Base-by-base conservation (phyloP, 257 asterid species). In the Solanum lycopersicoides region DNA sequence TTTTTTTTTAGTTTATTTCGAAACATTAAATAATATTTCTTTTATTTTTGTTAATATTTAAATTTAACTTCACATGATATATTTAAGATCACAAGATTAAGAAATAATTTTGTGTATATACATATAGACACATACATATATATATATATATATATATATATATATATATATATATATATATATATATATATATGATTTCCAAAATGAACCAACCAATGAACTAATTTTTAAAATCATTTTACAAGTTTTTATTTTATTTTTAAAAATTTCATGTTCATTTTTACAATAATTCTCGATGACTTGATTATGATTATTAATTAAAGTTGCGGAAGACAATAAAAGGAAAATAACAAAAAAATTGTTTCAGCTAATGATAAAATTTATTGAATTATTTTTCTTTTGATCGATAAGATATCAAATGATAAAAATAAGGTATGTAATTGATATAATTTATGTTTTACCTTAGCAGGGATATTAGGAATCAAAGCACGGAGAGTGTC, bases 391-490 rank as follows among this genome's bases (percentile, higher is more conserved):
- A 18, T 7, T 56, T 56, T 9, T 4, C 11, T 56, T 56, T 63
- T 39, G 39, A 25, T 39, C 1, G 12, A n/a, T 15, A 37, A 7
- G 3, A 45, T 28, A 25, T 14, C 4, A 4, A 4, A 14, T 25
- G 11, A 65, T 63, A n/a, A 65, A 73, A 68, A 37, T 37, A 37
- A 74, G 32, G 82, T 74, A 37, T 37, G 5, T 56, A 23, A 56
- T 56, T 18, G n/a, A 56, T 3, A 7, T 12, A 8, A 59, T 3
- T 23, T 63, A 0, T 63, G 3, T 63, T n/a, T 63, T 89, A 96
- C 99, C 98, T 95, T 96, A 1, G 93, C 89, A 37, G 97, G 94
- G 87, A 95, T 94, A 12, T 95, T 98, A 87, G 98, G 98, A 74
- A 96, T 95, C 93, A 95, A 89, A 89, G 93, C 92, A 87, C 93